Base-by-base conservation (phyloP, 768 basidiomycete species). In the Collybia nuda region DNA sequence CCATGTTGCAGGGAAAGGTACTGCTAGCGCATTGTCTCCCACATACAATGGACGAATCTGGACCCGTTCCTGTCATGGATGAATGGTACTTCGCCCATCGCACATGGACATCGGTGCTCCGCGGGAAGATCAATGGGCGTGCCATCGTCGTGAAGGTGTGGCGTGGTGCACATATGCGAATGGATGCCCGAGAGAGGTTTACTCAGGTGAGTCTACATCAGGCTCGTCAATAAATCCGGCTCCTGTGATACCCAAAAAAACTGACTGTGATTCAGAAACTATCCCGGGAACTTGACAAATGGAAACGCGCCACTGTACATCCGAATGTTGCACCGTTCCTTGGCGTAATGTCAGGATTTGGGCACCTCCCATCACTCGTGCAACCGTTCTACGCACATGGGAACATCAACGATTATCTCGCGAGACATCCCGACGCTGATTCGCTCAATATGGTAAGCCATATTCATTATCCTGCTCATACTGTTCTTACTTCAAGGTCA, bases 251-350 rank as follows among this genome's bases (percentile, higher is more conserved):
- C 15, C 21, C 14, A 7, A 21, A 32, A 7, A 21, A 32, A 32
- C 32, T 32, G 14, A 32, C 32, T 32, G 32, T 5, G 14, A 6
- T 3, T 8, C 18, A 57, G 56, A 14, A 26, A 32, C 52, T 62
- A n/a, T 23, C 7, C 29, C 43, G 32, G 28, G 48, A 48, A 23
- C 52, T 63, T 22, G 47, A 54, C 26, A 44, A 51, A 9, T 63
- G 62, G 62, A 53, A 50, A 35, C 47, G 50, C 12, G 58, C 50
- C 9, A 41, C 48, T 0, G 44, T 41, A 6, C 60, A 60, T 26
- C 50, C 42, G 4, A 60, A 62, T 41, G 47, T 64, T 37, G 49
- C 37, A 6, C 44, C 53, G 2, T 60, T 59, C 26, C 26, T 48
- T 17, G 61, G 61, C 17, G 44, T 64, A 21, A 22, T 39, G 15